Evolutionary conservation across 345 rosid species (phyloP).

Genomic region (Citrus cavaleriei): DNA sequence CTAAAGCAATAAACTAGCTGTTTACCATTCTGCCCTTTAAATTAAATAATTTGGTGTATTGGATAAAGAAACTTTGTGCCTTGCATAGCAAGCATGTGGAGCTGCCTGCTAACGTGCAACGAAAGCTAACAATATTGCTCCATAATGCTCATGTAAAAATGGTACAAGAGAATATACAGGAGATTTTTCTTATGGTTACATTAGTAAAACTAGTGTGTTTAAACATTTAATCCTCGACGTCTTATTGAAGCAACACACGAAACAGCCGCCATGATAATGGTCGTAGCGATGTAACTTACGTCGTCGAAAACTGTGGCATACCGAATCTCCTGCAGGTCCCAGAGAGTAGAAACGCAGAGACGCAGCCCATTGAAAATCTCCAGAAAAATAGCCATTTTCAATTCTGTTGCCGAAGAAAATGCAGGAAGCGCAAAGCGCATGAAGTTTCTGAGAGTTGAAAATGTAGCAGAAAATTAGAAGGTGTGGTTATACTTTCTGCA

Average conservation of each 20-base stretch:
- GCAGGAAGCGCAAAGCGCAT: not conserved
- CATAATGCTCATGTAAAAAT: not conserved
- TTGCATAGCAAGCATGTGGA: not conserved
- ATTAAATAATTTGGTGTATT: not conserved
- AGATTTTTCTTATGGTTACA: not conserved
- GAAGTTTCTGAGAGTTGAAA: not conserved
- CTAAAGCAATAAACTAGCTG: not conserved
- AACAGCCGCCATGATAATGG: constrained; percentile 35
- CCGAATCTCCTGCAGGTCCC: constrained; percentile 58
- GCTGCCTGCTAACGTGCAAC: not conserved
- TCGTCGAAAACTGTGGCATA: constrained; percentile 40
- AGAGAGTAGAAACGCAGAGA: constrained; percentile 41
- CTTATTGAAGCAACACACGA: constrained; percentile 36
- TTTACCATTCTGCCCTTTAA: not conserved
- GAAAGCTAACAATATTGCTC: not conserved
- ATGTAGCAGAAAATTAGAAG: not conserved
- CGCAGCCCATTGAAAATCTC: constrained; percentile 32
- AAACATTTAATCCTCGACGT: constrained; percentile 12
- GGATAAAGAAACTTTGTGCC: not conserved
- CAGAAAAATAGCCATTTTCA: constrained; percentile 32
- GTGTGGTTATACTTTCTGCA: not conserved
- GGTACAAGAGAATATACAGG: not conserved
- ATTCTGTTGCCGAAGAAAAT: not conserved
- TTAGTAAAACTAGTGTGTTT: no score
- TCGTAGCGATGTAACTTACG: constrained; percentile 26